Base-by-base conservation (phyloP, 2,329 filamentous ascomycete genomes). In the Aspergillus melleus region DNA sequence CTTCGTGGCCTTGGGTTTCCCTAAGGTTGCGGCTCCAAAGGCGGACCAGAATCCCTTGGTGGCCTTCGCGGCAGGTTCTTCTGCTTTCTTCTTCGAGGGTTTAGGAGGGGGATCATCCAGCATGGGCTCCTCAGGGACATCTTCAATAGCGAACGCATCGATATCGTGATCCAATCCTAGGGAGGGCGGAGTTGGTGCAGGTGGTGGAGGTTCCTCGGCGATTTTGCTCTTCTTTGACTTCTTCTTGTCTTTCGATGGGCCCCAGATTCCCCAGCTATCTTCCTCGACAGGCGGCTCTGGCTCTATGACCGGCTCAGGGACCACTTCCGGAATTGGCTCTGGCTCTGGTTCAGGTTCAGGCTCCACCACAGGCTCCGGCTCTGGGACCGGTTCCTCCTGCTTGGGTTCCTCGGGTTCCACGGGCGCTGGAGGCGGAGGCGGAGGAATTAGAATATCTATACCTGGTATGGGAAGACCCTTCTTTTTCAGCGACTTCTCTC, bases 131-230 rank as follows among this genome's bases (percentile, higher is more conserved):
- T 78, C 77, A 30, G 70, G 70, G n/a, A 70, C 73, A 11, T 72
- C 66, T 47, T 67, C 64, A 14, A 68, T 66, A 53, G 70, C 65
- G 16, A 57, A 64, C 5, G 52, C 59, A 51, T 72, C 65, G 16
- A 73, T 71, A 52, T 80, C 78, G 5, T 76, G 76, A 5, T 71
- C 74, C 4, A 81, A 65, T 20, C 77, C 79, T 61, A 80, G 72
- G 51, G 77, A 73, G 49, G 80, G 80, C 49, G 80, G 79, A 36
- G 78, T 80, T 2, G 80, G 80, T 22, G 78, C 80, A 19, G 79
- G 79, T 39, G 80, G 80, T 32, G 80, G 80, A 54, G 78, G 77
- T 32, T 78, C 77, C 55, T 74, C 70, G 52, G 76, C 62, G 53
- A 73, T 70, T 62, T 76, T 83, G 57, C 69, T 74, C 68, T 81